A percentile compares a stretch with the other conserved stretches of the same genome.
Evolutionary conservation across 225 moss, liverwort and hornwort species (phyloP).

Genomic region (Neckera pumila): DNA sequence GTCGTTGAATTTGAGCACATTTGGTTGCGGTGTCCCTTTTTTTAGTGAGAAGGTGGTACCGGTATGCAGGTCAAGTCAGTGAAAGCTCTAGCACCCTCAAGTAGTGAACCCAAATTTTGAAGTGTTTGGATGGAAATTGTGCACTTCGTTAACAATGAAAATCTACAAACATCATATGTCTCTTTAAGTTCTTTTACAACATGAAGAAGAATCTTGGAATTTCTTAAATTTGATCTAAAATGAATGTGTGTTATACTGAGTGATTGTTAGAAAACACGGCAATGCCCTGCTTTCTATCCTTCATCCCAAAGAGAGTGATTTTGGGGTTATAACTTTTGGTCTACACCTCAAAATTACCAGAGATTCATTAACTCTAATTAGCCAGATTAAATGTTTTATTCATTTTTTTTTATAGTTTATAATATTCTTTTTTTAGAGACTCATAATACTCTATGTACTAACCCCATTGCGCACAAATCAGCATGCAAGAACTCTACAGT

Average conservation of each 20-base stretch:
- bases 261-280: background rate
- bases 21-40: background rate
- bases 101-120: too few species aligned
- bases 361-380: background rate
- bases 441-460: background rate
- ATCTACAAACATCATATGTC: too few species aligned
- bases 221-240: background rate
- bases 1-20: background rate
- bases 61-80: background rate
- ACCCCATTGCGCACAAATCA: background rate
- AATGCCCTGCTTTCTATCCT: background rate
- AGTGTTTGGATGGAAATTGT: background rate
- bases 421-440: background rate
- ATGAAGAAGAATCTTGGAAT: background rate
- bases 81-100: background rate
- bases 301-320: background rate
- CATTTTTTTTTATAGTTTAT: background rate
- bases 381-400: background rate
- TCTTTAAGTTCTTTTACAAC: background rate
- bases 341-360: background rate
- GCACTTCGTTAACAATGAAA: background rate
- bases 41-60: background rate
- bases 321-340: background rate
- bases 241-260: background rate
- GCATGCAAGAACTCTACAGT: background rate